Percentiles rank a stretch among this genome's conserved stretches.
phyloP scores from a whole-genome alignment of 1,139 yeast species.

The Nakaseomyces bracarensis region DNA sequence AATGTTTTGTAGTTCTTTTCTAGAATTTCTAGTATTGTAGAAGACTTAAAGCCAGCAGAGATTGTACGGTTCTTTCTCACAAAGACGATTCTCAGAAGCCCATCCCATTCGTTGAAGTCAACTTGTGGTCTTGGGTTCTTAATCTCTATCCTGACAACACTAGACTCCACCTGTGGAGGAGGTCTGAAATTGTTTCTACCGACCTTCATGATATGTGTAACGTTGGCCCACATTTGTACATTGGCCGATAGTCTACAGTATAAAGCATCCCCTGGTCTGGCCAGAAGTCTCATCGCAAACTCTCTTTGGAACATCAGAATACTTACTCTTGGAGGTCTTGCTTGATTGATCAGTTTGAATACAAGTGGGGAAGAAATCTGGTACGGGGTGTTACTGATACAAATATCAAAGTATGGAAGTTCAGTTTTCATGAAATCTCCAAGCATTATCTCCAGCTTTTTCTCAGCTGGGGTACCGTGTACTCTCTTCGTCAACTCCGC shows the following conservation, averaged over 20 bases:
- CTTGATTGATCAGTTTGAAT: conserved; percentile 81
- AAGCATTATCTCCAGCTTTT: conserved; percentile 78
- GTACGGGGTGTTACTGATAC: conserved; percentile 95
- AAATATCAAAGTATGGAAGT: conserved; percentile 87
- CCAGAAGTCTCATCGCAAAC: conserved; percentile 84
- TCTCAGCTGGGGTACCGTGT: conserved; percentile 89
- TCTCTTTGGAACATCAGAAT: conserved; percentile 97
- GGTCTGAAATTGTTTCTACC: conserved; percentile 96
- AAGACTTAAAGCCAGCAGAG: conserved; percentile 84
- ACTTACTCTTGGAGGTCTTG: conserved; percentile 90
- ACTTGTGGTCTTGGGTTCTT: conserved; percentile 87
- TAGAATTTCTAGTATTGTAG: conserved; percentile 71
- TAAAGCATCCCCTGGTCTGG: conserved; percentile 89
- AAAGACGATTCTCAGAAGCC: conserved; percentile 79
- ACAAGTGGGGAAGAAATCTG: conserved; percentile 96
- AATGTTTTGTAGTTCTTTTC: conserved; percentile 83
- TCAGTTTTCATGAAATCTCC: conserved; percentile 97
- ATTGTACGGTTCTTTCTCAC: conserved; percentile 90
- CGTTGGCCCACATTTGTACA: conserved; percentile 99
- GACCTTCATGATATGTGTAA: conserved; percentile 96
- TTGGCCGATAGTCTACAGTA: conserved; percentile 92
- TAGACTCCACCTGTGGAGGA: conserved; percentile 97
- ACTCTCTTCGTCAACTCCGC: conserved; percentile 97
- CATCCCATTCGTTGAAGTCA: conserved; percentile 96
- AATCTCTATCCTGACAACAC: conserved; percentile 88